phyloP scores from a whole-genome alignment of 1,284 basidiomycete species.

The Stygiomarasmius scandens region DNA sequence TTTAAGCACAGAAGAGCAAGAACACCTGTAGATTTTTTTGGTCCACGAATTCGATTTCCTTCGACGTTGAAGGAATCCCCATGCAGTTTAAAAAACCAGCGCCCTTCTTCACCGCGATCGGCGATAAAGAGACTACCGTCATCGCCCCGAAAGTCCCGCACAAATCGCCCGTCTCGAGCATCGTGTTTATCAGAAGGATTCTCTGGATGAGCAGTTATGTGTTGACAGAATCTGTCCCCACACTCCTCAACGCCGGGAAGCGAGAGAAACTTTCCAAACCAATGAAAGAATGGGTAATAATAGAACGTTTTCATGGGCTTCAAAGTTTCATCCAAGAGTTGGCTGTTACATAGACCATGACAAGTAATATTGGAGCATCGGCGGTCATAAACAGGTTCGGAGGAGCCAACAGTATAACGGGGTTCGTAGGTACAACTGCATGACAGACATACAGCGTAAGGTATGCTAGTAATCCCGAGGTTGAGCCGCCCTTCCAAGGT shows the following conservation, averaged over 20 bases:
- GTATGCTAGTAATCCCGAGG: not conserved
- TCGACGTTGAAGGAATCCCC: slow-evolving; percentile 16
- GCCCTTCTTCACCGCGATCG: slow-evolving; percentile 11
- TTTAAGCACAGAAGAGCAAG: not conserved
- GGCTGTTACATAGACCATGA: no score
- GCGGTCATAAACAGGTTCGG: not conserved
- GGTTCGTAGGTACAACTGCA: not conserved
- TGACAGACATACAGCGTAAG: not conserved
- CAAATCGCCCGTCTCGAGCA: slow-evolving; percentile 1
- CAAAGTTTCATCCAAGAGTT: no score
- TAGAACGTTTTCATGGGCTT: no score
- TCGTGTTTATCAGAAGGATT: slow-evolving; percentile 1
- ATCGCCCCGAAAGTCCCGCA: not conserved
- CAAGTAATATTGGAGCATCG: no score
- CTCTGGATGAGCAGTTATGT: not conserved
- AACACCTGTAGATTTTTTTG: slow-evolving; percentile 2
- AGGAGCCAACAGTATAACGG: not conserved
- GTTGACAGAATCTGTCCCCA: slow-evolving; percentile 11
- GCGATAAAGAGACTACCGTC: slow-evolving; percentile 7
- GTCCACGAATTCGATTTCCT: slow-evolving; percentile 3
- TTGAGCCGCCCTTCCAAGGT: not conserved
- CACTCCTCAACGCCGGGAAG: slow-evolving; percentile 8
- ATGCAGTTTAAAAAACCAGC: slow-evolving; percentile 15
- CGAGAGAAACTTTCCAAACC: slow-evolving; percentile 8
- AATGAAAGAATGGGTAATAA: slow-evolving; percentile 1